A percentile compares a stretch with the other conserved stretches of the same genome.
Conservation (phyloP, 495 filamentous ascomycete species). For the Glarea lozoyensis region DNA sequence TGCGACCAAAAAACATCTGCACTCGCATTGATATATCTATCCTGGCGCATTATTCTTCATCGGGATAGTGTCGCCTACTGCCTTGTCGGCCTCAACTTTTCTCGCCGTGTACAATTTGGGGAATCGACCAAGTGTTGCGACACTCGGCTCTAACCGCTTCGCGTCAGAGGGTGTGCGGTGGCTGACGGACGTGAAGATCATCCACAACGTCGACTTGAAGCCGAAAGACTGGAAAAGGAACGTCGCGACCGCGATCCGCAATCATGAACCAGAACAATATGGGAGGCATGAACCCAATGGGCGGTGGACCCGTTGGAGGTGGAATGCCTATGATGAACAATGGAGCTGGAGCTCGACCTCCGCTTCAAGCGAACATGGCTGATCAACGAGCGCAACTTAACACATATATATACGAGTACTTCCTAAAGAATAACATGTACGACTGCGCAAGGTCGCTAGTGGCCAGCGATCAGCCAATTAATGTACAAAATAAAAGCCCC, state of each 20-base stretch:
- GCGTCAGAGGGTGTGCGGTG: slow-evolving; percentile 21
- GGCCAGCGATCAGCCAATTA: slow-evolving; percentile 49
- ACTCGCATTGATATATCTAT: too few relatives aligned
- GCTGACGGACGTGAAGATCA: slow-evolving; percentile 13
- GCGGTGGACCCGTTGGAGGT: slow-evolving; percentile 49
- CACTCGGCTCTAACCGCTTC: slow-evolving; percentile 16
- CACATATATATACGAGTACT: slow-evolving; percentile 97
- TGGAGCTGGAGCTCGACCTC: slow-evolving; percentile 25
- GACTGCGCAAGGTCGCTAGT: slow-evolving; percentile 70
- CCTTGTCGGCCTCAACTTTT: not conserved
- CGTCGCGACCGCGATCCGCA: slow-evolving; percentile 19
- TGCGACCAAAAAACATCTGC: not conserved
- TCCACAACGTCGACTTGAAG: slow-evolving; percentile 2
- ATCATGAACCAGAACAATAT: slow-evolving; percentile 70
- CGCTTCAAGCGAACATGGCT: slow-evolving; percentile 29
- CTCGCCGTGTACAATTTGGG: not conserved
- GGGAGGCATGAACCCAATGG: slow-evolving; percentile 54
- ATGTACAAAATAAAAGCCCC: slow-evolving; percentile 48
- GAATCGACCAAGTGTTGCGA: slow-evolving; percentile 12
- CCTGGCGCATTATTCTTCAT: not conserved
- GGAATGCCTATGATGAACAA: slow-evolving; percentile 67
- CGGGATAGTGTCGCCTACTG: not conserved
- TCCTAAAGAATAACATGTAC: slow-evolving; percentile 71
- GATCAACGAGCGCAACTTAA: slow-evolving; percentile 49
- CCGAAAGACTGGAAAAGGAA: not conserved